phyloP scores from a whole-genome alignment of 345 rosid genomes.

The Passiflora organensis region DNA sequence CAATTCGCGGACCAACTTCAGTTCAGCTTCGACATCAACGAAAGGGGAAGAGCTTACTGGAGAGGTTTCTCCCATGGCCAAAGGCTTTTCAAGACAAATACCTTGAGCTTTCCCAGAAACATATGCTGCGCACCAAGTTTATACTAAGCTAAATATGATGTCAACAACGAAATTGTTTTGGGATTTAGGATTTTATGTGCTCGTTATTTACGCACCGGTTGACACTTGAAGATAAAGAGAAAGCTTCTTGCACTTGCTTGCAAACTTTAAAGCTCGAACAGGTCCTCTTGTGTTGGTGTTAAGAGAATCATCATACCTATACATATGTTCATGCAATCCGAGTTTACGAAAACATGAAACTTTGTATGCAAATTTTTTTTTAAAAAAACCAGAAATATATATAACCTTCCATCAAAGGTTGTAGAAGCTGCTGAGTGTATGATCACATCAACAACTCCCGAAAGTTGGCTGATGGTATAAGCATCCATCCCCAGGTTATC shows the following conservation, averaged over 20 bases:
- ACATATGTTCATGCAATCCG: too few relatives aligned
- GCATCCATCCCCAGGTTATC: slow-evolving; percentile 18
- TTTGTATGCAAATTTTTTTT: background rate
- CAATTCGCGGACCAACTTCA: slow-evolving; percentile 28
- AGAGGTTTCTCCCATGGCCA: background rate
- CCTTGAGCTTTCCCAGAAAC: slow-evolving; percentile 13
- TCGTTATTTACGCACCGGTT: slow-evolving; percentile 5
- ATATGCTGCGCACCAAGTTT: slow-evolving; percentile 11
- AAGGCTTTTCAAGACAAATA: slow-evolving; percentile 5
- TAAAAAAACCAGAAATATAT: too few relatives aligned
- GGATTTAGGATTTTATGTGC: background rate
- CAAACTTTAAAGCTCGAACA: slow-evolving; percentile 12
- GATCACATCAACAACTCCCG: slow-evolving; percentile 26
- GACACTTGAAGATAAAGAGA: slow-evolving; percentile 28
- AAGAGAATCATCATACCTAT: slow-evolving; percentile 25
- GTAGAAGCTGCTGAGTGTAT: slow-evolving; percentile 33
- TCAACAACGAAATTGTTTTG: too few relatives aligned
- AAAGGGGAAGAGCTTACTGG: slow-evolving; percentile 3
- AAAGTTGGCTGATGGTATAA: background rate
- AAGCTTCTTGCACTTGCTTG: slow-evolving; percentile 25
- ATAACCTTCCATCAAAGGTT: slow-evolving; percentile 15
- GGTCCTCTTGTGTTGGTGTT: slow-evolving; percentile 17
- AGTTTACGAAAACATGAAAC: background rate
- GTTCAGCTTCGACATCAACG: slow-evolving; percentile 27
- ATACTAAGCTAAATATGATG: too few relatives aligned